Conservation (phyloP, 352 stramenopile genomes). For the Globisporangium uncinulatum region DNA sequence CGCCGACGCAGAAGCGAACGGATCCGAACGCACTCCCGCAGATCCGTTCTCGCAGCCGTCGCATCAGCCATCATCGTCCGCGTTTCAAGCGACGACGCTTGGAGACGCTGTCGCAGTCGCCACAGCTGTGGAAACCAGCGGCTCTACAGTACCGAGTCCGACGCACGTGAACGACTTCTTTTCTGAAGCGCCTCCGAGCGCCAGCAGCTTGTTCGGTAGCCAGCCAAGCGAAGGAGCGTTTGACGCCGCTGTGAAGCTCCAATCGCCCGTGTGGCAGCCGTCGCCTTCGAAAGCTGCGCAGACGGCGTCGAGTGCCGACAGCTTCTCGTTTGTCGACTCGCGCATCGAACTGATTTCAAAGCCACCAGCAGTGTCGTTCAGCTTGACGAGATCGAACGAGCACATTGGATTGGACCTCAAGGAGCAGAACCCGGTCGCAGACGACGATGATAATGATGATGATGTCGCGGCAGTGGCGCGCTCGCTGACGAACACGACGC, state of each 20-base stretch:
- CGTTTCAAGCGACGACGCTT: not conserved
- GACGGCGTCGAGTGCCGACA: not conserved
- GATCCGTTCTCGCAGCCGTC: constrained; percentile 13
- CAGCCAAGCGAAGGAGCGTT: not conserved
- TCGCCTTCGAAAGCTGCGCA: not conserved
- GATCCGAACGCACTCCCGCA: not conserved
- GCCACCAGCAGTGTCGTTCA: not conserved
- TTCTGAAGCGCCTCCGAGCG: constrained; percentile 21
- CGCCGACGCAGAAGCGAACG: not conserved
- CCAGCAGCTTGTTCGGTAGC: constrained; percentile 32
- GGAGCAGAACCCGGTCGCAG: constrained; percentile 5
- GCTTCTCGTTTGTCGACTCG: not conserved
- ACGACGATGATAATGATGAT: constrained; percentile 2
- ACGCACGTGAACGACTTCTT: constrained; percentile 29
- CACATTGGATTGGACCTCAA: not conserved
- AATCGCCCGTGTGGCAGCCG: not conserved
- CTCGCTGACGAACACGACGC: constrained; percentile 23
- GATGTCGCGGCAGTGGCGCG: constrained; percentile 1
- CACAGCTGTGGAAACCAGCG: not conserved
- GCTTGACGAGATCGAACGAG: not conserved
- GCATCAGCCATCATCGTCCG: not conserved
- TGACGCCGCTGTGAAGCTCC: not conserved
- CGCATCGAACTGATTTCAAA: constrained; percentile 25
- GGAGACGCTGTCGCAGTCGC: not conserved
- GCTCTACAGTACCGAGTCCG: constrained; percentile 5